These are phyloP conservation scores for Apiotrichum siamense DNA, from an alignment of 1,284 basidiomycete species.

Conservation along the genomic window DNA sequence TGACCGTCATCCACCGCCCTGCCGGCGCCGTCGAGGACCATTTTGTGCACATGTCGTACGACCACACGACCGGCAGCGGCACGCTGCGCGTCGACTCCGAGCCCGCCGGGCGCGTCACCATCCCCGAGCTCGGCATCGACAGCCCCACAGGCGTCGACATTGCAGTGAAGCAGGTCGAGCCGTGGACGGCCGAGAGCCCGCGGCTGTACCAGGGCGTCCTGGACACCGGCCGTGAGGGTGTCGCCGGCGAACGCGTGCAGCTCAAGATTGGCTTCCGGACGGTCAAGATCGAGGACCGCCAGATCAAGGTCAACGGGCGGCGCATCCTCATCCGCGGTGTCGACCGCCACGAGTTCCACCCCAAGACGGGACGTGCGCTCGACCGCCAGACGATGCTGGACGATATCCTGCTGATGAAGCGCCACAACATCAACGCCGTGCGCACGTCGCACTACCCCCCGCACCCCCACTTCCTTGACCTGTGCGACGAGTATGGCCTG, in stretches of 20 bases:
- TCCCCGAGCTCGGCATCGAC: slow-evolving; percentile 22
- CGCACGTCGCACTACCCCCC: slow-evolving; percentile 26
- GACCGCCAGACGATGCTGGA: slow-evolving; percentile 17
- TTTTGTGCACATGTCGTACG: slow-evolving; percentile 22
- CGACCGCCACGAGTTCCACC: slow-evolving; percentile 28
- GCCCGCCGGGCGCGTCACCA: slow-evolving; percentile 10
- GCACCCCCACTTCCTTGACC: slow-evolving; percentile 20
- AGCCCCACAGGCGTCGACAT: slow-evolving; percentile 12
- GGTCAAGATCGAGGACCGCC: slow-evolving; percentile 13
- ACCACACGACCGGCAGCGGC: slow-evolving; percentile 14
- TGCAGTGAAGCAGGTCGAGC: slow-evolving; percentile 4
- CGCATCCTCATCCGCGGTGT: slow-evolving; percentile 22
- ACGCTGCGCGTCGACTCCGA: slow-evolving; percentile 21
- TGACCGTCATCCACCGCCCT: slow-evolving; percentile 21
- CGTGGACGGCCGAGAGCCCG: slow-evolving; percentile 26
- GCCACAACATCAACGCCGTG: slow-evolving; percentile 27
- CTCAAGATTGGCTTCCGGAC: slow-evolving; percentile 27
- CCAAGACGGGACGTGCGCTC: slow-evolving; percentile 16
- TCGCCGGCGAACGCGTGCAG: slow-evolving; percentile 14
- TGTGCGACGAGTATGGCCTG: slow-evolving; percentile 29
- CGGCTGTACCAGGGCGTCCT: slow-evolving; percentile 10
- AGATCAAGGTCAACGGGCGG: slow-evolving; percentile 25
- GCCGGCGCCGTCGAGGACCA: slow-evolving; percentile 12
- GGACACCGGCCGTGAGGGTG: neutral
- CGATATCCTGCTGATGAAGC: slow-evolving; percentile 26